phyloP scores from a whole-genome alignment of 306 rosid species.

The Ochetophila trinervis region DNA sequence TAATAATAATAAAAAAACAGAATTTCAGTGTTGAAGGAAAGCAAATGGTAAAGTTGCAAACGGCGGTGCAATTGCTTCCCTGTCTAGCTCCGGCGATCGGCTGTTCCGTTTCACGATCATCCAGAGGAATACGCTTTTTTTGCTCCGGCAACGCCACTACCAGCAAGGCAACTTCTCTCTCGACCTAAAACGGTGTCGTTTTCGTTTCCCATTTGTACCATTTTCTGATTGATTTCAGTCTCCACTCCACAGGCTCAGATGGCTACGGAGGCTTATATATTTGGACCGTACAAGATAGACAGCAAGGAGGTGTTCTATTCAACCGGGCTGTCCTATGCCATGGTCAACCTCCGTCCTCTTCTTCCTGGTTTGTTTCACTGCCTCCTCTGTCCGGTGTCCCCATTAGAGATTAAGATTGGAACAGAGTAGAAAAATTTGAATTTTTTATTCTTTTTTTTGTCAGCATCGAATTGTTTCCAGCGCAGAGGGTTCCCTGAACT shows the following conservation, averaged over 20 bases:
- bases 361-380: constrained; percentile 59
- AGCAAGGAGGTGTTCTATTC: constrained; percentile 68
- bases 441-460: no score
- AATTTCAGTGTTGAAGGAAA: neutral
- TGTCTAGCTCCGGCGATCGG: constrained; percentile 19
- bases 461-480: no score
- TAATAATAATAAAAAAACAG: neutral
- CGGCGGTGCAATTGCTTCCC: constrained; percentile 9
- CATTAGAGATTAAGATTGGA: no score
- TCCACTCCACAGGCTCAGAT: constrained; percentile 35
- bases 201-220: neutral
- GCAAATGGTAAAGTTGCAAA: constrained; percentile 30
- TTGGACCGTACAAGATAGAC: constrained; percentile 73
- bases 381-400: neutral
- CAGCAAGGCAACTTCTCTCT: constrained; percentile 30
- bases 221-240: neutral
- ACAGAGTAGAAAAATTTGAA: no score
- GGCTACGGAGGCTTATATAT: constrained; percentile 52
- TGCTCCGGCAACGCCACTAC: constrained; percentile 13
- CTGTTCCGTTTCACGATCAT: constrained; percentile 21
- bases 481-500: no score
- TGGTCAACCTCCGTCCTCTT: constrained; percentile 88
- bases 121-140: constrained; percentile 25
- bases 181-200: neutral
- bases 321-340: constrained; percentile 66